These are phyloP conservation scores for Colletotrichum aenigma DNA, from an alignment of 2,329 filamentous ascomycete species.

Conservation along the genomic window DNA sequence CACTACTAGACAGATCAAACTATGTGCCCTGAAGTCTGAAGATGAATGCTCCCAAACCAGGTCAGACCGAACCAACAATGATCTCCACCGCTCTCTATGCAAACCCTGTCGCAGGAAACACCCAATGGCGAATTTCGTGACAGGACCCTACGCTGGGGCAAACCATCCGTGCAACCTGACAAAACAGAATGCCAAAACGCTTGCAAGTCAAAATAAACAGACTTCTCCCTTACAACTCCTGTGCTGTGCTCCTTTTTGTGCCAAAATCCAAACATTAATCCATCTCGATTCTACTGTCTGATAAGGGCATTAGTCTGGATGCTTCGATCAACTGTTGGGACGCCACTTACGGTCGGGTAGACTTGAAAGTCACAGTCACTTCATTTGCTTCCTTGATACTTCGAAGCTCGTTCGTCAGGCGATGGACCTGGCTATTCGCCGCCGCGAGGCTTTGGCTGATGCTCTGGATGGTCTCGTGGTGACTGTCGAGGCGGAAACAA, in stretches of 20 bases:
- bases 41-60: neutral
- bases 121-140: neutral
- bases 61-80: neutral
- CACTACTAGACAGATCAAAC: neutral
- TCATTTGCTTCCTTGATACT: neutral
- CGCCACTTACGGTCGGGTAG: neutral
- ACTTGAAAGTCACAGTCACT: conserved; percentile 1
- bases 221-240: neutral
- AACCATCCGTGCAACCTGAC: neutral
- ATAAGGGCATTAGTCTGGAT: neutral
- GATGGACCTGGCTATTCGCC: neutral
- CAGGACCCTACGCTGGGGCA: neutral
- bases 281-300: neutral
- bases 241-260: neutral
- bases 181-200: neutral
- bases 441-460: neutral
- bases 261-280: neutral
- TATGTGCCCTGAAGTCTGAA: neutral
- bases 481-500: neutral
- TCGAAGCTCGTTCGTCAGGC: neutral
- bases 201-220: neutral
- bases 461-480: neutral
- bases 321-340: neutral
- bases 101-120: neutral
- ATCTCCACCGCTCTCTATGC: neutral